Evolutionary conservation across 83 land plant species (phyloP), one percentile per base, ranked within the genome.

Genomic region (Larix sibirica): DNA sequence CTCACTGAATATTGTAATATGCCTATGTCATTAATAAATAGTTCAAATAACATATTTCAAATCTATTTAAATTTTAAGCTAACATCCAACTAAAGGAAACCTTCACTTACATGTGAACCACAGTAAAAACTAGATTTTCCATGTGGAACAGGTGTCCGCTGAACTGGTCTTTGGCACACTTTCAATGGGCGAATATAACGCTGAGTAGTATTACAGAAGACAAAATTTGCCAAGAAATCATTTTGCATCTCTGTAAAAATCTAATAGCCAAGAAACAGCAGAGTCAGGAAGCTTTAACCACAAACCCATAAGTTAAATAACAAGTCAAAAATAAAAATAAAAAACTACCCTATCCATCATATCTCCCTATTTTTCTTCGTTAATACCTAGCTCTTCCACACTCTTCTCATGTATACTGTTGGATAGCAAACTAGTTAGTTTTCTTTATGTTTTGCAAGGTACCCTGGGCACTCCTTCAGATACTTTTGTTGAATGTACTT

Each of bases 191-290:
- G 82, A 26, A 98, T 84, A 84, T 94, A 96, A 3, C 99, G 88
- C 79, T 96, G 98, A 31, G 98, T 98, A 28, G 99, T 96, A 85
- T 96, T 98, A 84, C 99, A 98, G 21, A 98, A 89, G 71, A 94
- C 88, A 73, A 94, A 96, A 80, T 98, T 98, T 38, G 95, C 93
- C 64, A 98, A 83, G 83, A 98, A 87, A 83, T 98, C 99, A 93
- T 86, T 96, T 84, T 92, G 98, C 89, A 97, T 90, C 81, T 97
- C 99, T 75, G 90, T 80, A 89, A 94, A 93, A 23, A 97, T 89
- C 99, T 97, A 80, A 62, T 5, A 68, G 3, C 82, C n/a, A 42
- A 60, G 21, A 80, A 13, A 71, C 58, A 23, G 64, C 28, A 79
- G 13, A 6, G n/a, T 71, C 24, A 71, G 76, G 10, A 71, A 71